phyloP scores from a whole-genome alignment of 2,329 filamentous ascomycete genomes.

The Fusarium ambrosium region DNA sequence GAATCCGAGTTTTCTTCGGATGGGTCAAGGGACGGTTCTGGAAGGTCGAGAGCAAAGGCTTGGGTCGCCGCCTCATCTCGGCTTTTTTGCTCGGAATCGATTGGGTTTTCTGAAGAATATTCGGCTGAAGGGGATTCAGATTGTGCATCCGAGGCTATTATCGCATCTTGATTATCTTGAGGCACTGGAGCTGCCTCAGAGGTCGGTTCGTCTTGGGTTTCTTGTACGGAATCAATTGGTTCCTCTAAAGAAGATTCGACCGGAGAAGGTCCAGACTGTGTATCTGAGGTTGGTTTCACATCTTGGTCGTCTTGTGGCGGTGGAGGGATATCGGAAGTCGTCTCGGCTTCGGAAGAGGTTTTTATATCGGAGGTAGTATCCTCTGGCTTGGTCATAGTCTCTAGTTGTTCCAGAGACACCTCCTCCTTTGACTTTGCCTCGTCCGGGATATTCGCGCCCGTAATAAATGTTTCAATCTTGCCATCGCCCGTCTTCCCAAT shows the following conservation, averaged over 20 bases:
- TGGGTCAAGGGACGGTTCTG: neutral
- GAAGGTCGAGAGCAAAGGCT: neutral
- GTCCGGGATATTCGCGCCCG: neutral
- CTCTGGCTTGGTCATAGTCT: neutral
- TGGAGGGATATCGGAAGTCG: neutral
- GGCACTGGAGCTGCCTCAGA: neutral
- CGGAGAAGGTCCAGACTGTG: neutral
- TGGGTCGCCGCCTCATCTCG: neutral
- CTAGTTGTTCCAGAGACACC: neutral
- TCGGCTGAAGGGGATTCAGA: neutral
- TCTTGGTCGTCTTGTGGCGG: conserved; percentile 3
- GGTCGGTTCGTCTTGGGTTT: conserved; percentile 3
- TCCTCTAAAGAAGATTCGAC: neutral
- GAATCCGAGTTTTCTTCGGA: neutral
- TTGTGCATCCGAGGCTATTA: neutral
- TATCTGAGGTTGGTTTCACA: neutral
- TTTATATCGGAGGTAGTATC: conserved; percentile 2
- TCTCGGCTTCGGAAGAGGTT: neutral
- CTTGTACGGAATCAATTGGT: neutral
- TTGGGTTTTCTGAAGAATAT: neutral
- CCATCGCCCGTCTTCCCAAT: conserved; percentile 36
- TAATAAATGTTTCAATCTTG: conserved; percentile 45
- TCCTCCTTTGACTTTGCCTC: neutral
- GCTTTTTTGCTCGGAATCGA: neutral
- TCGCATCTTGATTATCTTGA: neutral